Evolutionary conservation across 306 rosid genomes (phyloP).

Genomic region (Pyrus bretschneideri): DNA sequence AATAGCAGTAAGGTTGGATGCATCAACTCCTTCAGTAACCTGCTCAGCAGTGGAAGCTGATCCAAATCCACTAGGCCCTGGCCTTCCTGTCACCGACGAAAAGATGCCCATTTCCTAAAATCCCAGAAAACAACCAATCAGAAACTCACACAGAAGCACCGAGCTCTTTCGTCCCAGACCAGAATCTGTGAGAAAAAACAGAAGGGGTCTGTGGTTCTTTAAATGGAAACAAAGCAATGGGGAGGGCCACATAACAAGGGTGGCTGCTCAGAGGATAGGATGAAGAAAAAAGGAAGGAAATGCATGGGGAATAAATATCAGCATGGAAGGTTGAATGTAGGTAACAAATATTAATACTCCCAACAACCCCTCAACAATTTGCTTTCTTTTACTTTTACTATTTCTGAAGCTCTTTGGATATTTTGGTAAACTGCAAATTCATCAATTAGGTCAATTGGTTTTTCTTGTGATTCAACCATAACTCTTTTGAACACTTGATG

Average conservation of each 20-base stretch:
- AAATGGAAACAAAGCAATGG: neutral
- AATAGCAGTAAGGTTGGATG: conserved; percentile 56
- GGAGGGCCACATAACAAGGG: neutral
- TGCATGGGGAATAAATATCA: conserved; percentile 13
- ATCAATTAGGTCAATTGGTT: no score
- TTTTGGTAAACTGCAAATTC: no score
- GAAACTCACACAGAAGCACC: neutral
- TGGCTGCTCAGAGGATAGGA: neutral
- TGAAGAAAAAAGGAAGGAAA: conserved; percentile 13
- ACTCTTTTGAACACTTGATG: no score
- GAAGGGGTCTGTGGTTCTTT: neutral
- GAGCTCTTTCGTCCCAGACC: neutral
- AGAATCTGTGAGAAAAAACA: no score
- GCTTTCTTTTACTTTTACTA: no score
- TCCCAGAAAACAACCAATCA: neutral
- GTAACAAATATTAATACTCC: conserved; percentile 6
- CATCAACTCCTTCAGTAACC: conserved; percentile 58
- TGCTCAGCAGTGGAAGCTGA: conserved; percentile 86
- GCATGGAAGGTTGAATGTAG: conserved; percentile 11
- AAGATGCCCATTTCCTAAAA: conserved; percentile 32
- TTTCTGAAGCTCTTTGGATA: no score
- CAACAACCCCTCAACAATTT: no score
- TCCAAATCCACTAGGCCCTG: conserved; percentile 79
- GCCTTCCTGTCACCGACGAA: conserved; percentile 57
- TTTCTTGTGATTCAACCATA: no score